Evolutionary conservation across 2,329 filamentous ascomycete species (phyloP).

Genomic region (Alternaria viburni): DNA sequence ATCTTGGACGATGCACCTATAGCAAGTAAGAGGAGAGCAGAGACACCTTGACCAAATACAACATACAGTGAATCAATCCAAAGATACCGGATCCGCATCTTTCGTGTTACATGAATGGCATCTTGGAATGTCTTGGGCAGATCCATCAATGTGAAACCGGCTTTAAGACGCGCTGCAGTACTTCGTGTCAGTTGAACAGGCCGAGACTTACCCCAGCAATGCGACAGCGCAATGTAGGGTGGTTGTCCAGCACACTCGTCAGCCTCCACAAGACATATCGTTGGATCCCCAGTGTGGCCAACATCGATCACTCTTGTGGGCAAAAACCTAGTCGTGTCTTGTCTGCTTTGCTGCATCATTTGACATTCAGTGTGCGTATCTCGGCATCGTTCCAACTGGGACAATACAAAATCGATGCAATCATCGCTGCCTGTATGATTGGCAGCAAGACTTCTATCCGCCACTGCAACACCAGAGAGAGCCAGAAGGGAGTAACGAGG

Average conservation of each 20-base stretch:
- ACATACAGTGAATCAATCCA: neutral
- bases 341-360: neutral
- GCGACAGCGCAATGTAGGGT: neutral
- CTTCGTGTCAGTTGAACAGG: neutral
- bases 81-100: neutral
- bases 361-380: neutral
- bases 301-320: neutral
- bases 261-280: neutral
- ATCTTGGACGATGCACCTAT: constrained; percentile 24
- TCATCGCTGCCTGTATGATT: neutral
- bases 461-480: neutral
- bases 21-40: neutral
- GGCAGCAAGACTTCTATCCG: neutral
- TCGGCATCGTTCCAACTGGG: neutral
- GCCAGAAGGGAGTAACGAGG: too few relatives aligned
- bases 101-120: neutral
- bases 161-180: neutral
- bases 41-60: neutral
- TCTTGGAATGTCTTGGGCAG: neutral
- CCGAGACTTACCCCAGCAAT: neutral
- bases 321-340: neutral
- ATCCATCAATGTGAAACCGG: neutral
- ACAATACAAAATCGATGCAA: neutral
- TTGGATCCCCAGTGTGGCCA: neutral
- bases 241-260: neutral